Base-by-base conservation (phyloP, 768 basidiomycete species). In the Favolaschia claudopus region DNA sequence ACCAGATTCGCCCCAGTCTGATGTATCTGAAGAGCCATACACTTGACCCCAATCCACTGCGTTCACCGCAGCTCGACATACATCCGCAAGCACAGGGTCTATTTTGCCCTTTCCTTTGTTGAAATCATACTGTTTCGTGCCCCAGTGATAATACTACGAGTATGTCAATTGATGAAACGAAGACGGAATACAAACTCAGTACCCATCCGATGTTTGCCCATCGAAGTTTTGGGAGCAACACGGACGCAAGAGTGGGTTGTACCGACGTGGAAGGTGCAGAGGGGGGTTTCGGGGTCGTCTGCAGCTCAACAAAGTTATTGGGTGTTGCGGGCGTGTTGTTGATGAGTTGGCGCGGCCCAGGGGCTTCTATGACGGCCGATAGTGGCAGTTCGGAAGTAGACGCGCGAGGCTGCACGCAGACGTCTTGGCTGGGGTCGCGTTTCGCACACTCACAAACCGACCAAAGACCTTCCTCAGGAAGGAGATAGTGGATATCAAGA, bases 171-270 rank as follows among this genome's bases (percentile, higher is more conserved):
- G 14, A 14, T n/a, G 22, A 13, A 37, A 31, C 10, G 24, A n/a
- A 44, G 7, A 27, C 20, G 15, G 12, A 38, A 3, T 9, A 12
- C n/a, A 39, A 40, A 13, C 9, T 15, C 6, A 19, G 31, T 25
- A 64, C 63, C 87, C 92, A 92, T 10, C 96, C 96, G 45, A 99
- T 90, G 67, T 96, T 99, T 2, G 94, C 91, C 96, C 96, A 99
- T 44, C 96, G 84, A 44, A 99, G 72, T 70, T 92, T 95, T 6
- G 78, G 79, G 15, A 96, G 66, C 14, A 98, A 82, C 25, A 82
- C 75, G 1, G 84, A 84, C 2, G 85, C 76, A 3, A 73, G 70
- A 8, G 77, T 70, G 1, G 89, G 80, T 12, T 74, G 78, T 4
- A 84, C 77, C 3, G 86, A 85, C 2, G 79, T 69, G 4, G 93